Evolutionary conservation across 495 filamentous ascomycete genomes (phyloP), one percentile per base, ranked within the genome.

Genomic region (Cladorrhinum samala): DNA sequence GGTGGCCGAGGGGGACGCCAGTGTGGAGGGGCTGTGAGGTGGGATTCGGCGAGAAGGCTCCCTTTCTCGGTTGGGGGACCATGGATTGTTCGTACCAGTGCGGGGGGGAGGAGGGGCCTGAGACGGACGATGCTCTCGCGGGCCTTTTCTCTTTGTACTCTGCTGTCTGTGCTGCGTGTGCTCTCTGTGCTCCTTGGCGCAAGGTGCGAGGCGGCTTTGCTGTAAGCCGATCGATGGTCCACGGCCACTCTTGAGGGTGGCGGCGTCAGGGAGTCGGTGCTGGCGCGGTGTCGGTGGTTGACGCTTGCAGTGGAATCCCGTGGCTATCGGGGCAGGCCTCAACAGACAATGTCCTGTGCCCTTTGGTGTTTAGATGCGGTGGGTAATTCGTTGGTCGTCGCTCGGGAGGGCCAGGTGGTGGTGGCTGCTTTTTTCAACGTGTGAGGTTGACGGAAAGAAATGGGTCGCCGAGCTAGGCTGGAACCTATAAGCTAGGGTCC

Each of bases 21-120:
- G 70, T 74, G 64, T 72, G 65, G 60, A 75, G 64, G 52, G 64
- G 62, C 59, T 78, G 78, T 49, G 74, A 70, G 45, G 59, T 42
- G 69, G 74, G 77, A 67, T 69, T 76, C 70, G 78, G 76, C 61
- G 78, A 77, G 61, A 78, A 79, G 57, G 75, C 75, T 68, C 74
- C 77, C 67, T 73, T 58, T 73, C 72, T 64, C 44, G 65, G 55
- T 61, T 59, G 67, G 59, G 68, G 60, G 63, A 65, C 65, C 68
- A 71, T 71, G 68, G 62, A 41, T 63, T 58, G 27, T 33, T 33
- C 27, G 27, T 53, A 59, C 53, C 56, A 52, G 47, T 14, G 30
- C 6, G 24, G 52, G 40, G 19, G 50, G 23, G 52, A 42, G 43
- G 47, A 18, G 36, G 46, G 37, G 46, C 50, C 40, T 57, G 55